Evolutionary conservation across 2,329 filamentous ascomycete genomes (phyloP).

Genomic region (Alternaria burnsii): DNA sequence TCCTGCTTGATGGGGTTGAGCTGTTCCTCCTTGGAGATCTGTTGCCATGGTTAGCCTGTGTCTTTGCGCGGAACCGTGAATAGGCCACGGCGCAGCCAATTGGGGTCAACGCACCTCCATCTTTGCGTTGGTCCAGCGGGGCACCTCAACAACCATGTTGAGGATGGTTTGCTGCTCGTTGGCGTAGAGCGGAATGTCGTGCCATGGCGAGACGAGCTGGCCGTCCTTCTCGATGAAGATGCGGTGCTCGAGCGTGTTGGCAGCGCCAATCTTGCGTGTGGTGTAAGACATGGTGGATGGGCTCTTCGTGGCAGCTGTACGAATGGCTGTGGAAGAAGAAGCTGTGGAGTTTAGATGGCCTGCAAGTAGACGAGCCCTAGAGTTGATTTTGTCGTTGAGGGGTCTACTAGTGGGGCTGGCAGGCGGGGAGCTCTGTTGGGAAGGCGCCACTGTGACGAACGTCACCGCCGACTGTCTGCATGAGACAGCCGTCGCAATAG

Average conservation of each 20-base stretch:
- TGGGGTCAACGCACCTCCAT: constrained; percentile 77
- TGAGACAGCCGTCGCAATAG: constrained; percentile 39
- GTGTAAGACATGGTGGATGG: constrained; percentile 70
- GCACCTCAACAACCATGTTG: constrained; percentile 99
- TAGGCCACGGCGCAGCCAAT: constrained; percentile 14
- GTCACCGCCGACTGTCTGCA: constrained; percentile 48
- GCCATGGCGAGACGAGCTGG: constrained; percentile 91
- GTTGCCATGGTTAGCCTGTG: constrained; percentile 35
- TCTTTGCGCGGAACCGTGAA: not conserved
- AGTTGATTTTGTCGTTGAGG: constrained; percentile 51
- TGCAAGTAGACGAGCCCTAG: constrained; percentile 50
- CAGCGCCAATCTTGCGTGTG: constrained; percentile 85
- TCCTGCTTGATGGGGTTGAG: constrained; percentile 99
- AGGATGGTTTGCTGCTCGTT: constrained; percentile 94
- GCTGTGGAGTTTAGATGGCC: constrained; percentile 50
- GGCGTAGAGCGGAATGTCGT: constrained; percentile 98
- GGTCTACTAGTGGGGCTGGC: constrained; percentile 49
- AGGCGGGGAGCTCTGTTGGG: constrained; percentile 45
- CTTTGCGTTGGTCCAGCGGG: constrained; percentile 99
- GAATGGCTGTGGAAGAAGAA: constrained; percentile 27
- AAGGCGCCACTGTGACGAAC: constrained; percentile 52
- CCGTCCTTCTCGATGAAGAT: constrained; percentile 99
- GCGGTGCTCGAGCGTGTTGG: constrained; percentile 95
- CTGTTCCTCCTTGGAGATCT: constrained; percentile 99
- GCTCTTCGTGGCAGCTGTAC: constrained; percentile 10